phyloP scores from a whole-genome alignment of 2,329 filamentous ascomycete species.

The Apiospora malaysiana region DNA sequence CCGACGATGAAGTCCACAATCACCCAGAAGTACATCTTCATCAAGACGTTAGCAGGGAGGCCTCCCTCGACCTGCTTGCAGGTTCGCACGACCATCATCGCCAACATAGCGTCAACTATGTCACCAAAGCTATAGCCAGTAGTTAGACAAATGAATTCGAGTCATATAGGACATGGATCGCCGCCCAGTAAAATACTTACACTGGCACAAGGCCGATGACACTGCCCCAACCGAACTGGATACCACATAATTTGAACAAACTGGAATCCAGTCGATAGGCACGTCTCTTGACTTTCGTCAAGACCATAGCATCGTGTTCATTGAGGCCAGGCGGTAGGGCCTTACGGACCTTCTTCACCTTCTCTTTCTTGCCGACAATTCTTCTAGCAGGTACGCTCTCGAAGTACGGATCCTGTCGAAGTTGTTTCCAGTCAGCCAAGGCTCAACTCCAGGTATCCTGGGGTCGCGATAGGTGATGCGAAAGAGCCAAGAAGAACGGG shows the following conservation, averaged over 20 bases:
- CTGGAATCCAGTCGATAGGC: constrained; percentile 87
- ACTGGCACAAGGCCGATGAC: constrained; percentile 84
- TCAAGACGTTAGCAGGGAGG: constrained; percentile 64
- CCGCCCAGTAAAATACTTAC: constrained; percentile 56
- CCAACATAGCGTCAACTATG: constrained; percentile 73
- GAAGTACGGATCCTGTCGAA: constrained; percentile 82
- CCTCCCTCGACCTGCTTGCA: constrained; percentile 79
- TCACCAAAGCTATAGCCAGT: constrained; percentile 69
- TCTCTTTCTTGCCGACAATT: constrained; percentile 68
- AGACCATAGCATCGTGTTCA: constrained; percentile 77
- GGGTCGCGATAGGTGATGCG: constrained; percentile 41
- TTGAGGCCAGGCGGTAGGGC: constrained; percentile 84
- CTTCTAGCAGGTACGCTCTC: constrained; percentile 79
- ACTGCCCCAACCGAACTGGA: constrained; percentile 88
- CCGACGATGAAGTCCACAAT: constrained; percentile 75
- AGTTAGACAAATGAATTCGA: constrained; percentile 26
- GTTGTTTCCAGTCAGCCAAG: constrained; percentile 19
- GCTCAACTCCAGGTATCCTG: constrained; percentile 12
- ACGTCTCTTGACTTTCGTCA: constrained; percentile 84
- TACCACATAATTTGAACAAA: constrained; percentile 80
- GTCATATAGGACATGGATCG: neutral
- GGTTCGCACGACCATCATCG: constrained; percentile 74
- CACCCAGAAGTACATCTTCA: constrained; percentile 83
- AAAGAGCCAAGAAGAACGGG: constrained; percentile 33
- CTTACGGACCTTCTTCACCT: constrained; percentile 84